A percentile compares a stretch with the other conserved stretches of the same genome.
Conservation (phyloP, 2,329 filamentous ascomycete genomes). For the Paecilomyces niveus region DNA sequence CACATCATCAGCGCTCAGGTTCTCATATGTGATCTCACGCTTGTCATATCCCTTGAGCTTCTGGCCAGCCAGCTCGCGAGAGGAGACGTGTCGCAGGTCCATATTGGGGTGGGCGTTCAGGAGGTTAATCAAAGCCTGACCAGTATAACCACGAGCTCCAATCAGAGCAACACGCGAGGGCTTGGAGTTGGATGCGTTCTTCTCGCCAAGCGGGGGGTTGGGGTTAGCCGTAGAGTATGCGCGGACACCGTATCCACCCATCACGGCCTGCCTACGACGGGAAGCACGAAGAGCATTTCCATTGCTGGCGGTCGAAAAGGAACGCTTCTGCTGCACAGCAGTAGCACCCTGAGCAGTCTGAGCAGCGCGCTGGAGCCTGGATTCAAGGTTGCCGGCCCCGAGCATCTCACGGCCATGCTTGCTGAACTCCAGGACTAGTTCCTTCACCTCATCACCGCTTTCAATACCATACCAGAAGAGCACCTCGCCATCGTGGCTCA, state of each 20-base stretch:
- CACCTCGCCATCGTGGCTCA: constrained; percentile 77
- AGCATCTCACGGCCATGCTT: constrained; percentile 79
- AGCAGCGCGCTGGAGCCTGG: constrained; percentile 72
- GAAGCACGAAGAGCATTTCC: constrained; percentile 31
- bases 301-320: constrained; percentile 54
- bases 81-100: constrained; percentile 86
- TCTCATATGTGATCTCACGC: constrained; percentile 87
- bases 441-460: constrained; percentile 69
- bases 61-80: constrained; percentile 82
- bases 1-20: constrained; percentile 78
- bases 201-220: constrained; percentile 81
- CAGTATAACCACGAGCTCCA: constrained; percentile 88
- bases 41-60: constrained; percentile 86
- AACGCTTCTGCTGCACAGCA: constrained; percentile 54
- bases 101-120: constrained; percentile 83
- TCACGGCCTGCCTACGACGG: constrained; percentile 21
- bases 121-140: constrained; percentile 80
- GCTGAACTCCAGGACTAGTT: constrained; percentile 79
- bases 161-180: constrained; percentile 80
- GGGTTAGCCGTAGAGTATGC: constrained; percentile 55
- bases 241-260: constrained; percentile 26
- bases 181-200: constrained; percentile 74
- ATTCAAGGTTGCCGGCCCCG: constrained; percentile 80
- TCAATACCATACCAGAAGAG: constrained; percentile 96
- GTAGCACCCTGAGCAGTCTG: constrained; percentile 48